phyloP scores from a whole-genome alignment of 495 filamentous ascomycete species.

The Aspergillus cavernicola region DNA sequence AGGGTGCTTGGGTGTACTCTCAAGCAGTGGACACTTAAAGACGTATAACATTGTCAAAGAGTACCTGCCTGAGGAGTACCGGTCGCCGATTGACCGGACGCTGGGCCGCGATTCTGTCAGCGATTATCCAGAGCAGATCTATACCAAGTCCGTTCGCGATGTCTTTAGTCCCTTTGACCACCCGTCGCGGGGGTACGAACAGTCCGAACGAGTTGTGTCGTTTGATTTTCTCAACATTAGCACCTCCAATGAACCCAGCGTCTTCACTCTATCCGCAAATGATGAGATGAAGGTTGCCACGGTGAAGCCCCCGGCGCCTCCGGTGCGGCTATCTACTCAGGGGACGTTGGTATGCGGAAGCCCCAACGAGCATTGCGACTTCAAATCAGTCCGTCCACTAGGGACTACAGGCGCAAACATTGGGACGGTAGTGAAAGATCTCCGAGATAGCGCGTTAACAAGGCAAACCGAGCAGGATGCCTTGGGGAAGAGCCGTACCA shows the following conservation, averaged over 20 bases:
- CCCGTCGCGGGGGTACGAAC: constrained; percentile 38
- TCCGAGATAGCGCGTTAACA: constrained; percentile 26
- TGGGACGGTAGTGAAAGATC: constrained; percentile 27
- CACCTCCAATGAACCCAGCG: constrained; percentile 56
- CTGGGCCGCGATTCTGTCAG: constrained; percentile 39
- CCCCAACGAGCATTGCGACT: constrained; percentile 24
- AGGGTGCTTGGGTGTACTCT: constrained; percentile 71
- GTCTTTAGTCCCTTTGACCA: constrained; percentile 44
- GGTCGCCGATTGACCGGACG: constrained; percentile 38
- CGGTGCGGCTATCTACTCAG: constrained; percentile 44
- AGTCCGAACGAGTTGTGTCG: constrained; percentile 67
- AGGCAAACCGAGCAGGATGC: constrained; percentile 13
- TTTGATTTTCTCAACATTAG: constrained; percentile 81
- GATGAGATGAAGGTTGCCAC: constrained; percentile 62
- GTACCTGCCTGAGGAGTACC: constrained; percentile 39
- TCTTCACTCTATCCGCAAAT: constrained; percentile 64
- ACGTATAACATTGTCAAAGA: constrained; percentile 67
- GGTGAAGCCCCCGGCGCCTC: constrained; percentile 56
- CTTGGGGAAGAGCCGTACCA: constrained; percentile 4
- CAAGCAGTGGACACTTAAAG: constrained; percentile 75
- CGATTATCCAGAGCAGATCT: constrained; percentile 41
- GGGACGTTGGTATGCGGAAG: constrained; percentile 37
- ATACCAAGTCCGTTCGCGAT: constrained; percentile 48
- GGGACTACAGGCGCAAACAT: constrained; percentile 28
- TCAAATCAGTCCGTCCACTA: constrained; percentile 31